phyloP scores from a whole-genome alignment of 129 eudicot genomes.

The Centaurea solstitialis region DNA sequence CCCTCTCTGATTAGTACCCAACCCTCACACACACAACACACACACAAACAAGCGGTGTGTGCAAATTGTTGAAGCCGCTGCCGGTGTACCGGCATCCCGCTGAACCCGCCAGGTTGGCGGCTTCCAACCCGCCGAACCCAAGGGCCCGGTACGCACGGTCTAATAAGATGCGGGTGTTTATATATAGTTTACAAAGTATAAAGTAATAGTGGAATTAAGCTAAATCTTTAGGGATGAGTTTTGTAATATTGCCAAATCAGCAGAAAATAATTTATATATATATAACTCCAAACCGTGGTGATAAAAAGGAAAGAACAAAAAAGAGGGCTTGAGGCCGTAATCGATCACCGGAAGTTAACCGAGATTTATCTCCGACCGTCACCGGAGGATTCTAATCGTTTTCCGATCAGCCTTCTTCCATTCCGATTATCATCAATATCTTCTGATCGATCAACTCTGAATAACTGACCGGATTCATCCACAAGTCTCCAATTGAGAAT shows the following conservation, averaged over 20 bases:
- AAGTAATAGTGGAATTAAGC: neutral
- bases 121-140: too few species aligned
- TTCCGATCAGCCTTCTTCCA: slow-evolving; percentile 11
- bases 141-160: too few species aligned
- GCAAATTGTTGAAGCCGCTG: too few species aligned
- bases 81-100: too few species aligned
- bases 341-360: slow-evolving; percentile 15
- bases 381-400: neutral
- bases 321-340: slow-evolving; percentile 22
- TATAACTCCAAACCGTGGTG: slow-evolving; percentile 14
- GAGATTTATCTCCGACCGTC: slow-evolving; percentile 9
- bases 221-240: neutral
- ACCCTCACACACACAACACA: too few species aligned
- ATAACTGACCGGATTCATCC: slow-evolving; percentile 16
- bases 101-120: too few species aligned
- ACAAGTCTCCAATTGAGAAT: neutral
- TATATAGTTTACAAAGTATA: too few species aligned
- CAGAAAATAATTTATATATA: neutral
- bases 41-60: too few species aligned
- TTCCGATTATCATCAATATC: neutral
- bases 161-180: too few species aligned
- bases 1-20: too few species aligned
- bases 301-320: neutral
- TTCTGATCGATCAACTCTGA: neutral
- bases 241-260: neutral